Evolutionary conservation across 306 rosid species (phyloP), one percentile per base, ranked within the genome.

Genomic region (Cucurbita argyrosperma): DNA sequence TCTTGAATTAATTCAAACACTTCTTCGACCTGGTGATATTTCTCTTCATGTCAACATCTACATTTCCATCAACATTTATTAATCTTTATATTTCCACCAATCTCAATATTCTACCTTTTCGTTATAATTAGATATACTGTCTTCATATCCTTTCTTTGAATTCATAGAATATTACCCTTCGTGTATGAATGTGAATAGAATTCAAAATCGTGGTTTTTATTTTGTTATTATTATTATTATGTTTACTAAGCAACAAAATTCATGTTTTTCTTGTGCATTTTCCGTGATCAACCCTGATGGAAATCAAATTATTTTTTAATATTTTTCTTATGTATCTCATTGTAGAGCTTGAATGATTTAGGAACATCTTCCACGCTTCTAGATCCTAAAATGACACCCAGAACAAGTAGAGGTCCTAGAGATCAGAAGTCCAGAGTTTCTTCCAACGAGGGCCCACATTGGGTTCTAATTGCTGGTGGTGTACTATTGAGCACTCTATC

Each of bases 381-480:
- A 77, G 78, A 76, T 84, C 77, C 76, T 82, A 82, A 83, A 78
- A 92, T 92, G 98, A 86, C 87, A 77, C 88, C 87, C 52, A 88
- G 83, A 67, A 63, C 82, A 71, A 83, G 74, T 50, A 88, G 77
- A 79, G 78, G 80, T 42, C 76, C 96, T 67, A 84, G 89, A 82
- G 84, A 78, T 83, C 86, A 86, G 62, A 92, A 84, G 75, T 74
- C 81, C 13, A 83, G 57, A 62, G 57, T 82, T 80, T 37, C 45
- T 72, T 87, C 80, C 55, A 84, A 79, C 15, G 90, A 90, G 74
- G 96, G 97, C 26, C 84, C 89, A 64, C 86, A 87, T 70, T 93
- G 96, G 98, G 76, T 93, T 74, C 85, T 93, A 62, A 87, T 93
- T 85, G 98, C 96, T 55, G 97, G 94, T 2, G 96, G 96, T 78